phyloP scores from a whole-genome alignment of 352 stramenopile species.

The Phytophthora meadii region DNA sequence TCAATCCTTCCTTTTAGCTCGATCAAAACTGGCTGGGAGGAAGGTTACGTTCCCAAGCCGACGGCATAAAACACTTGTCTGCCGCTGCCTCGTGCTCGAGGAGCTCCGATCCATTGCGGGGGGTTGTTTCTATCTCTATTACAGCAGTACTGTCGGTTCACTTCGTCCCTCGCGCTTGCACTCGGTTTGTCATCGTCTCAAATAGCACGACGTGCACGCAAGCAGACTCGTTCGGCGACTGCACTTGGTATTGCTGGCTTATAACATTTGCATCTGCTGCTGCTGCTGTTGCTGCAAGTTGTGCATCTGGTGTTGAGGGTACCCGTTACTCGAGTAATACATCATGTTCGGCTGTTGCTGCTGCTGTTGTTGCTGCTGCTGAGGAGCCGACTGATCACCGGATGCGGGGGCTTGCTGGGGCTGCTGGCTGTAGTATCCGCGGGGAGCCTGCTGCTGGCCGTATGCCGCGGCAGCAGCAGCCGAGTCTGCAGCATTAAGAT shows the following conservation, averaged over 20 bases:
- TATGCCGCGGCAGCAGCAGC: constrained; percentile 62
- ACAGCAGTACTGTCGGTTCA: constrained; percentile 24
- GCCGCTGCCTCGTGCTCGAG: constrained; percentile 24
- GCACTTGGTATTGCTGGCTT: constrained; percentile 34
- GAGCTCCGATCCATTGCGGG: constrained; percentile 28
- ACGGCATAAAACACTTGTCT: constrained; percentile 32
- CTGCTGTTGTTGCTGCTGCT: constrained; percentile 30
- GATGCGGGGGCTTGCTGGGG: constrained; percentile 25
- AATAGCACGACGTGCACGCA: constrained; percentile 25
- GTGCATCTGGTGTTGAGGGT: constrained; percentile 77
- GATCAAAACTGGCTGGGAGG: constrained; percentile 39
- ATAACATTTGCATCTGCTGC: constrained; percentile 79
- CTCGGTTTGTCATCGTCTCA: constrained; percentile 34
- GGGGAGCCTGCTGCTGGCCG: constrained; percentile 40
- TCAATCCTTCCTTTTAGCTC: constrained; percentile 30
- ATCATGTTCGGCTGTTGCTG: constrained; percentile 62
- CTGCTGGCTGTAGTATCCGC: constrained; percentile 67
- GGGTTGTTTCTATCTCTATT: constrained; percentile 50
- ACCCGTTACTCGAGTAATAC: constrained; percentile 78
- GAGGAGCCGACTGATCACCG: constrained; percentile 32
- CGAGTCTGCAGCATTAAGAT: constrained; percentile 68
- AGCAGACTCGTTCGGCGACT: constrained; percentile 29
- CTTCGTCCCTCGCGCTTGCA: constrained; percentile 25
- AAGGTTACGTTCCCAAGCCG: constrained; percentile 30
- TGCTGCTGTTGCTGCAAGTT: constrained; percentile 55